Conservation (phyloP, 148 eudicot species). For the Rhododendron ovatum region DNA sequence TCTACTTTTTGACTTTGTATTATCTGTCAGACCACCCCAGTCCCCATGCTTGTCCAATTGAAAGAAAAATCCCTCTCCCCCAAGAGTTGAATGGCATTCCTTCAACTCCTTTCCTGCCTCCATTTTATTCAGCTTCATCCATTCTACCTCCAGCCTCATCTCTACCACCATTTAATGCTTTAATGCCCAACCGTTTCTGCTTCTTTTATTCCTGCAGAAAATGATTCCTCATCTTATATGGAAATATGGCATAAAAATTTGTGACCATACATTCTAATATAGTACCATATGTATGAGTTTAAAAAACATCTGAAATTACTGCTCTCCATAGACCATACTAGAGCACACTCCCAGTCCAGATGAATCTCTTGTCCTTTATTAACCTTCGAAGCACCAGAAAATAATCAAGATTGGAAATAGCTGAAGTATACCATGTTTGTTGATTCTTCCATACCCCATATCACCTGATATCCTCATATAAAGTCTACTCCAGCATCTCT, state of each 20-base stretch:
- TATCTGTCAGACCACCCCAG: neutral
- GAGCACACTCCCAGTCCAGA: neutral
- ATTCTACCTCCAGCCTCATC: neutral
- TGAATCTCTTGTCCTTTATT: neutral
- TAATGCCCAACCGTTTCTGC: neutral
- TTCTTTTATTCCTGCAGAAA: neutral
- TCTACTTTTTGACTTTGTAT: neutral
- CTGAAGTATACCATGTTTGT: neutral
- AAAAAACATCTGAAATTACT: neutral
- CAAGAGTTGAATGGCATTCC: constrained; percentile 1
- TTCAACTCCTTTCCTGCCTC: neutral
- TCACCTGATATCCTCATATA: neutral
- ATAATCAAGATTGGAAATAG: neutral
- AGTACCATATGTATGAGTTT: neutral
- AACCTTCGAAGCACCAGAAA: neutral
- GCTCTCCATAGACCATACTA: neutral
- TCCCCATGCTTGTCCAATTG: neutral
- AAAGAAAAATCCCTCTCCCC: neutral
- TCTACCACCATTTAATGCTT: neutral
- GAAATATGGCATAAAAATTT: neutral
- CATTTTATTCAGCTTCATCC: neutral
- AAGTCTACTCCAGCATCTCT: neutral
- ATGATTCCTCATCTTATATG: neutral
- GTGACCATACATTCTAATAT: neutral
- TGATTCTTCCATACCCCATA: neutral